Evolutionary conservation across 768 basidiomycete species (phyloP).

Genomic region (Boletus subparvulus): DNA sequence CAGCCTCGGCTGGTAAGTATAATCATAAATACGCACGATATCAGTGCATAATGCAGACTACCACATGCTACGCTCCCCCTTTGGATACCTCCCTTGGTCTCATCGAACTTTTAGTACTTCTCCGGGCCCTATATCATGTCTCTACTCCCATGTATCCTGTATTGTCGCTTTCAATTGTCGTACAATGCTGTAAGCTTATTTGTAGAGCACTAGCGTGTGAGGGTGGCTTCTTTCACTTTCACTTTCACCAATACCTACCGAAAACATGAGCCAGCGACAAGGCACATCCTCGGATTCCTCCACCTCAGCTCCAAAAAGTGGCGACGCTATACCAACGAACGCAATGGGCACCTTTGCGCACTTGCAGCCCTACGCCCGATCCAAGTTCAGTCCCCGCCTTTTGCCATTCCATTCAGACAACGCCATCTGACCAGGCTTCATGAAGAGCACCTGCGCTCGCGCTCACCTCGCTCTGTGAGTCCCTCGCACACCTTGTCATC

Average conservation of each 20-base stretch:
- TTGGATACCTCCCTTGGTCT: constrained; percentile 4
- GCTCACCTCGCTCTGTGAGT: constrained; percentile 38
- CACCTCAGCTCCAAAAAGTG: not conserved
- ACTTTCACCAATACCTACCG: not conserved
- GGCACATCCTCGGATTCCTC: not conserved
- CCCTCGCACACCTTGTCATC: not conserved
- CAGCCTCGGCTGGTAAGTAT: not conserved
- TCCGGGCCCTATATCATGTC: not conserved
- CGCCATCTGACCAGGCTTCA: constrained; percentile 15
- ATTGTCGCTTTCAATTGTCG: constrained; percentile 1
- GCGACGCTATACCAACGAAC: constrained; percentile 2
- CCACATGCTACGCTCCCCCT: constrained; percentile 5
- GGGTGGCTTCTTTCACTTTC: not conserved
- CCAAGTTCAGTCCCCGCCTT: constrained; percentile 28
- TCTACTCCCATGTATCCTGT: constrained; percentile 11
- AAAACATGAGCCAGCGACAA: constrained; percentile 9
- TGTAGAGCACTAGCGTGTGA: not conserved
- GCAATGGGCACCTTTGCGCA: constrained; percentile 26
- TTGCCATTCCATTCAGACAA: not conserved
- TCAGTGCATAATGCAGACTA: not conserved
- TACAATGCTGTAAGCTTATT: constrained; percentile 13
- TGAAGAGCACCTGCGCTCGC: constrained; percentile 31
- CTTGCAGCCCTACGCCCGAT: constrained; percentile 31
- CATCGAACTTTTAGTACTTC: not conserved
- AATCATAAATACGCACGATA: not conserved